Conservation (phyloP, 2,329 filamentous ascomycete species). For the Diaporthe velutina region DNA sequence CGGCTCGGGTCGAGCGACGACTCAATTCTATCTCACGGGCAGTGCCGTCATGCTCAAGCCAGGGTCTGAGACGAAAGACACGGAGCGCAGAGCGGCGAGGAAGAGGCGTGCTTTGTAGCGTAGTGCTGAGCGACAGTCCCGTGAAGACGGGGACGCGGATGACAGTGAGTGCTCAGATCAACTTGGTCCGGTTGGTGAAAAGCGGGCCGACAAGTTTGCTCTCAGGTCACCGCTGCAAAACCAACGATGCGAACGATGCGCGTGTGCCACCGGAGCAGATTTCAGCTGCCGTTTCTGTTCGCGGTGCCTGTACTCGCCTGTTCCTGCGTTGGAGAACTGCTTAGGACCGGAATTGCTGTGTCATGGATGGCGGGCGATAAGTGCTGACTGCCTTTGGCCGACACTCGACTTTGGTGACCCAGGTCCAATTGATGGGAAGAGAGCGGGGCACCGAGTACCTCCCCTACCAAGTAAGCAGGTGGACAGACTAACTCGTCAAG, state of each 20-base stretch:
- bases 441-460: slow-evolving; percentile 13
- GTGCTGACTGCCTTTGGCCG: slow-evolving; percentile 25
- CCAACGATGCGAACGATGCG: neutral
- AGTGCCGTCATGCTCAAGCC: slow-evolving; percentile 30
- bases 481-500: neutral
- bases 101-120: neutral
- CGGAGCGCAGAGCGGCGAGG: neutral
- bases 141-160: neutral
- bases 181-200: slow-evolving; percentile 17
- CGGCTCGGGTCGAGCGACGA: slow-evolving; percentile 26
- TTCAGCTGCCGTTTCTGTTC: neutral
- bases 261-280: neutral
- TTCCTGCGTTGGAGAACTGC: neutral
- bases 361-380: slow-evolving; percentile 1
- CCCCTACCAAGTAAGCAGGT: neutral
- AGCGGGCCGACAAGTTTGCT: slow-evolving; percentile 18
- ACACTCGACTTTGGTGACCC: neutral
- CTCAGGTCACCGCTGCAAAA: neutral
- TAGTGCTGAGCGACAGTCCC: neutral
- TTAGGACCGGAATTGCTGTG: neutral
- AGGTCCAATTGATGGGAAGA: slow-evolving; percentile 1
- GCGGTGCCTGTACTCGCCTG: neutral
- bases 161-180: neutral
- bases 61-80: neutral
- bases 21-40: slow-evolving; percentile 28